Percentiles rank a stretch among this genome's conserved stretches.
Evolutionary conservation across 306 rosid genomes (phyloP).

Genomic region (Notholithocarpus densiflorus): DNA sequence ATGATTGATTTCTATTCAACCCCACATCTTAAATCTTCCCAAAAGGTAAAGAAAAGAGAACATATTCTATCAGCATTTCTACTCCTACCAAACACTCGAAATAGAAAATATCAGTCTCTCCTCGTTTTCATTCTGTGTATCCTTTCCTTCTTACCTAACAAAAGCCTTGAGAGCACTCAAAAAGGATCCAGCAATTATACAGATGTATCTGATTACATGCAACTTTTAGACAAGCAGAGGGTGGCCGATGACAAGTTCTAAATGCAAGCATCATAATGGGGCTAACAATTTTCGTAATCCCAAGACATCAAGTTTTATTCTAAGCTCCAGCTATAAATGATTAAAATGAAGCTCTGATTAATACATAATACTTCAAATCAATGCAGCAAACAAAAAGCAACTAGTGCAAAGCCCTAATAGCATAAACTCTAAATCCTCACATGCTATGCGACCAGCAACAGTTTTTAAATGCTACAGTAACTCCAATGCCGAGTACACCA

Average conservation of each 20-base stretch:
- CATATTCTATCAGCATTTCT: no score
- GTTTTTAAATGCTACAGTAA: slow-evolving; percentile 11
- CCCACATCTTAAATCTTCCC: no score
- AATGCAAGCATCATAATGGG: not conserved
- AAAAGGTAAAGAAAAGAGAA: no score
- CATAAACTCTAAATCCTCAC: not conserved
- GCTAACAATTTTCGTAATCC: not conserved
- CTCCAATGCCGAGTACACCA: not conserved
- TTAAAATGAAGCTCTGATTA: not conserved
- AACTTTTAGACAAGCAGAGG: not conserved
- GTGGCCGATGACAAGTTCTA: not conserved
- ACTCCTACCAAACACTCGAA: no score
- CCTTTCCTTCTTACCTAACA: no score
- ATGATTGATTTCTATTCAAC: no score
- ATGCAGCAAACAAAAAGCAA: slow-evolving; percentile 15
- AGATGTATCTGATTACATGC: not conserved
- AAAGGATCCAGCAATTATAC: not conserved
- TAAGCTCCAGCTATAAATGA: not conserved
- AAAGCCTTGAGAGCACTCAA: no score
- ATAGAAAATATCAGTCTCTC: no score
- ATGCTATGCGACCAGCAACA: not conserved
- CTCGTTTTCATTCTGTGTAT: no score
- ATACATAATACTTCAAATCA: slow-evolving; percentile 1
- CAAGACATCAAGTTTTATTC: not conserved
- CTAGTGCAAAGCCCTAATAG: slow-evolving; percentile 2